Percentiles rank a stretch among this genome's conserved stretches.
Conservation (phyloP, 176 grass and related monocot species). For the Paspalum notatum region DNA sequence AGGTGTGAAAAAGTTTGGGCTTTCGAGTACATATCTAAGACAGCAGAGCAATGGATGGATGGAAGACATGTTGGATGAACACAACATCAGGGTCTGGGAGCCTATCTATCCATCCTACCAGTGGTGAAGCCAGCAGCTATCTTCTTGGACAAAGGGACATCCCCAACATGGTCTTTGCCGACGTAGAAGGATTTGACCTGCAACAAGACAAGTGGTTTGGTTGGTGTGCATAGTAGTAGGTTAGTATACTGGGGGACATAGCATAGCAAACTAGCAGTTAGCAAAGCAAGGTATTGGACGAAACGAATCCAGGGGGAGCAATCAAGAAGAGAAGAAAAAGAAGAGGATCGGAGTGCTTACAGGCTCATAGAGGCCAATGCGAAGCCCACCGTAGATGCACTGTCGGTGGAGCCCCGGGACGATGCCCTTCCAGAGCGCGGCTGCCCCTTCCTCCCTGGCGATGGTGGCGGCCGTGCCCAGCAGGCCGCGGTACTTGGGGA, state of each 20-base stretch:
- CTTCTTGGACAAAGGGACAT: slow-evolving; percentile 82
- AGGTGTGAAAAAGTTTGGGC: not conserved
- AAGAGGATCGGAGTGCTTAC: slow-evolving; percentile 4
- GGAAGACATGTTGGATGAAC: not conserved
- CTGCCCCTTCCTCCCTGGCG: slow-evolving; percentile 71
- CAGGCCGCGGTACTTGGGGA: slow-evolving; percentile 80
- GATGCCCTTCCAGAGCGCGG: slow-evolving; percentile 93
- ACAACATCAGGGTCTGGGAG: not conserved
- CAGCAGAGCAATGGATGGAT: not conserved
- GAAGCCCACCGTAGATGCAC: slow-evolving; percentile 88
- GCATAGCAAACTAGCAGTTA: too few species aligned
- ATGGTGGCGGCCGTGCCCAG: slow-evolving; percentile 89
- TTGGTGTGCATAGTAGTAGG: not conserved
- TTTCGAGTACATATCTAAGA: too few species aligned
- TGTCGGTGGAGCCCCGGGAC: slow-evolving; percentile 86
- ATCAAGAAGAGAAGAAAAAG: not conserved
- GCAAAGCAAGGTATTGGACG: not conserved
- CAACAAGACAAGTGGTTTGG: not conserved
- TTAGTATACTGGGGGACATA: not conserved
- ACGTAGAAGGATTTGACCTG: slow-evolving; percentile 83
- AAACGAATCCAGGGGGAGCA: not conserved
- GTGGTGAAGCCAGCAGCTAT: slow-evolving; percentile 85
- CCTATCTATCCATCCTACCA: slow-evolving; percentile 38
- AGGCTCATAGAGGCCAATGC: slow-evolving; percentile 86
- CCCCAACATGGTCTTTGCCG: slow-evolving; percentile 80